Percentiles rank a stretch among this genome's conserved stretches.
Evolutionary conservation across 1,284 basidiomycete species (phyloP).

Genomic region (Tylopilus orsonianus): DNA sequence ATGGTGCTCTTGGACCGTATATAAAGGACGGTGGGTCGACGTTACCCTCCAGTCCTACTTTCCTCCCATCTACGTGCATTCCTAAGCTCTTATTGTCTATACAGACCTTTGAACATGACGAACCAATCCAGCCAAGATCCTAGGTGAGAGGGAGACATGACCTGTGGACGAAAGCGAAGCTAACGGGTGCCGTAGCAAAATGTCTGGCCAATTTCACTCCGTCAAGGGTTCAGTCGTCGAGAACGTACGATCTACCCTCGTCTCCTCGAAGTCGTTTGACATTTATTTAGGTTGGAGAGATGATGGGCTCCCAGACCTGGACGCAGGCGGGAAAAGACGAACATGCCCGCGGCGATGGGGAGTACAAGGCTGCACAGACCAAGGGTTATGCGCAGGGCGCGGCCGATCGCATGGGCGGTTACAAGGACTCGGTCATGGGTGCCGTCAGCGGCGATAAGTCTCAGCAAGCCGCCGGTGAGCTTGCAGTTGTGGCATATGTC

Average conservation of each 20-base stretch:
- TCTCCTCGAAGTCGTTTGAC: background rate
- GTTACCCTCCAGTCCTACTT: background rate
- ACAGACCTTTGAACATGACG: constrained; percentile 17
- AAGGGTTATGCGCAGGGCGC: constrained; percentile 59
- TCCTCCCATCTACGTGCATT: constrained; percentile 1
- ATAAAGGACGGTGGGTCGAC: constrained; percentile 20
- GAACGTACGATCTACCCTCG: constrained; percentile 32
- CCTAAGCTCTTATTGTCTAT: background rate
- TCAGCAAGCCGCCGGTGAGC: constrained; percentile 56
- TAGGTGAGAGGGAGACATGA: constrained; percentile 23
- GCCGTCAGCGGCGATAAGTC: constrained; percentile 64
- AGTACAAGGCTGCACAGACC: constrained; percentile 54
- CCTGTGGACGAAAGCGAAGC: background rate
- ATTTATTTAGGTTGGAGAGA: constrained; percentile 43
- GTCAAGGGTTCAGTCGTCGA: constrained; percentile 63
- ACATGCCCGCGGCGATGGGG: constrained; percentile 63
- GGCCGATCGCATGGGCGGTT: constrained; percentile 59
- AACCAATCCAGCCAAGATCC: constrained; percentile 25
- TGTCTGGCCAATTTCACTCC: constrained; percentile 61
- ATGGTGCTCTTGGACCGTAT: constrained; percentile 20
- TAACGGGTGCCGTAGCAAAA: constrained; percentile 45
- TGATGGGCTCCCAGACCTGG: constrained; percentile 49
- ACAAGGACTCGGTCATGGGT: constrained; percentile 66
- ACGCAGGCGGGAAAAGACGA: constrained; percentile 61
- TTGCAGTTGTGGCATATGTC: too few species aligned